Base-by-base conservation (phyloP, 345 rosid species). In the Kernera saxatilis region DNA sequence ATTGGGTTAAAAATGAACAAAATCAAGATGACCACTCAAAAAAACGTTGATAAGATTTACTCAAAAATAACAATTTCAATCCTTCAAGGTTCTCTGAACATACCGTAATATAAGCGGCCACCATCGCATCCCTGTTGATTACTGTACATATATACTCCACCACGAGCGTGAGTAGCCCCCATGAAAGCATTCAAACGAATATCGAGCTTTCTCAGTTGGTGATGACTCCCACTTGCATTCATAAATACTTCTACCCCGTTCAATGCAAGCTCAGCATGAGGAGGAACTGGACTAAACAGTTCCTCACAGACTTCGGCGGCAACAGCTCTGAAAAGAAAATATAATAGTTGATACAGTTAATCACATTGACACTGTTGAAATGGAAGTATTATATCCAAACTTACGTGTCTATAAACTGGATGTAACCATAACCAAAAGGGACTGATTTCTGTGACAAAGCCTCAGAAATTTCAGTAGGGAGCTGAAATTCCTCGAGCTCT, bases 121-220 rank as follows among this genome's bases (percentile, higher is more conserved):
- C 99, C 99, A 82, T 94, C 99, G 57, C 99, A 94, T 66, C 99
- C 99, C 72, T 92, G 95, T 4, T 89, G 99, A 82, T 94, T 94
- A 74, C 99, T 91, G 78, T 94, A 94, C 87, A 94, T 83, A 79
- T 94, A 94, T 63, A 94, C 92, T 37, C 99, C 97, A 73, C 99
- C 99, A 4, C 91, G 93, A 58, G 80, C 65, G 53, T 86, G 84
- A 77, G 98, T 94, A 60, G 92, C 95, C 33, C 89, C 88, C 53
- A 84, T 87, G 72, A 91, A 86, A 67, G 95, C 85, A 22, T 64
- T 86, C 32, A 91, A 59, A 60, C 98, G 95, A 60, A 88, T 64
- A 79, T 89, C 91, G 65, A 89, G 84, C 84, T 94, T 94, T 72
- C 96, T 84, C 49, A 91, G 67, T 67, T 94, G 98, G 69, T 91